phyloP scores from a whole-genome alignment of 441 rosid genomes.

The Adansonia madagascariensis region DNA sequence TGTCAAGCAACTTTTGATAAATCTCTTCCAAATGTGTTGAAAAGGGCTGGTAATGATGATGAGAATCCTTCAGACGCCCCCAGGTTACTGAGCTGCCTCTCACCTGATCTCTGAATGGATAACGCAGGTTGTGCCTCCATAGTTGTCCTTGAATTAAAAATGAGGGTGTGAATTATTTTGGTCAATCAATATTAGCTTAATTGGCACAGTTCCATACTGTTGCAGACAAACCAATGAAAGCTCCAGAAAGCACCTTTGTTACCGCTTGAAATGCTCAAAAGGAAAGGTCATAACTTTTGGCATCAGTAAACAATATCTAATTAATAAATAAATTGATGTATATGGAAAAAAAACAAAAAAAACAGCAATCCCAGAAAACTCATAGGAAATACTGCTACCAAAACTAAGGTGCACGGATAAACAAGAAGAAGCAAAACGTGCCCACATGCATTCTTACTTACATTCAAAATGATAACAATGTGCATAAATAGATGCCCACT shows the following conservation, averaged over 20 bases:
- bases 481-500: neutral
- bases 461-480: neutral
- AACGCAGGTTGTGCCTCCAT: slow-evolving; percentile 81
- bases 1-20: slow-evolving; percentile 47
- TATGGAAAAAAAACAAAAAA: neutral
- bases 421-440: slow-evolving; percentile 1
- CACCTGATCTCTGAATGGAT: slow-evolving; percentile 63
- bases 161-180: slow-evolving; percentile 21
- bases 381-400: neutral
- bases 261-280: slow-evolving; percentile 29
- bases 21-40: slow-evolving; percentile 51
- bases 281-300: slow-evolving; percentile 34
- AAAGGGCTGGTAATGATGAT: slow-evolving; percentile 59
- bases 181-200: slow-evolving; percentile 20
- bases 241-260: slow-evolving; percentile 29
- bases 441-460: neutral
- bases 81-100: slow-evolving; percentile 52
- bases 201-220: slow-evolving; percentile 17
- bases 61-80: slow-evolving; percentile 58
- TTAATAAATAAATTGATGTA: slow-evolving; percentile 12
- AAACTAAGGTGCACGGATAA: neutral
- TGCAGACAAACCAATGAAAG: slow-evolving; percentile 30
- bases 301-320: slow-evolving; percentile 31
- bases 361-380: neutral
- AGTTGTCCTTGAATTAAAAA: slow-evolving; percentile 43